These are phyloP conservation scores for Nannizziopsis arthrosporioides DNA, from an alignment of 2,329 filamentous ascomycete genomes.

Conservation along the genomic window DNA sequence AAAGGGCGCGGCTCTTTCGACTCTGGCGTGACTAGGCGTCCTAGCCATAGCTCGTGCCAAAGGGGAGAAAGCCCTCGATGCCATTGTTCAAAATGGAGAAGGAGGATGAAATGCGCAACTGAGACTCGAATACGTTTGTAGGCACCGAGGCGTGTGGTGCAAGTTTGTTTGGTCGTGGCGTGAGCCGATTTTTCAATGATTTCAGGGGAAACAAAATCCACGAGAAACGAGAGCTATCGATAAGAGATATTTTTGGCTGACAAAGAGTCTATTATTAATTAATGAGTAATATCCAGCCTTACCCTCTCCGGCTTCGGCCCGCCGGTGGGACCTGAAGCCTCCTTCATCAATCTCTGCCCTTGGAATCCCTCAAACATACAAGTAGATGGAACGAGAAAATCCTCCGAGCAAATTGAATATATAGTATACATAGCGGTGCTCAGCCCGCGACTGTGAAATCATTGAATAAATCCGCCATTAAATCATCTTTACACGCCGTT, in stretches of 20 bases:
- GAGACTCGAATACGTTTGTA: not conserved
- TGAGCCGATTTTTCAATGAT: not conserved
- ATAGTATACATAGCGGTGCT: conserved; percentile 8
- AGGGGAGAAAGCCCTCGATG: conserved; percentile 5
- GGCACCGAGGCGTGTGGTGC: not conserved
- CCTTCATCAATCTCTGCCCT: too few relatives aligned
- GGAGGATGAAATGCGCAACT: not conserved
- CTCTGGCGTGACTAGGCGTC: conserved; percentile 1
- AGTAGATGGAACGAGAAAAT: too few relatives aligned
- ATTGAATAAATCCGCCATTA: conserved; percentile 68
- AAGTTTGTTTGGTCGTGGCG: not conserved
- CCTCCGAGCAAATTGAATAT: not conserved
- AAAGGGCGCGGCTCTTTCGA: conserved; percentile 16
- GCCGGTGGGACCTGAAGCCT: too few relatives aligned
- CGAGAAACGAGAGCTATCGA: not conserved
- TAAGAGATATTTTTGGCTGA: not conserved
- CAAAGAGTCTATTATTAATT: not conserved
- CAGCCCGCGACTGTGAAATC: conserved; percentile 49
- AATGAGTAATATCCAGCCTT: too few relatives aligned
- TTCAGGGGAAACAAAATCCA: conserved; percentile 1
- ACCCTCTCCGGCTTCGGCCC: too few relatives aligned
- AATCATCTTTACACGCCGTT: conserved; percentile 49
- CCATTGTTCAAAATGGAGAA: not conserved
- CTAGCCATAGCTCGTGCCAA: not conserved
- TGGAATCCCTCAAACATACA: too few relatives aligned